Evolutionary conservation across 2,329 filamentous ascomycete species (phyloP), one percentile per base, ranked within the genome.

Genomic region (Pseudogymnoascus sp.): DNA sequence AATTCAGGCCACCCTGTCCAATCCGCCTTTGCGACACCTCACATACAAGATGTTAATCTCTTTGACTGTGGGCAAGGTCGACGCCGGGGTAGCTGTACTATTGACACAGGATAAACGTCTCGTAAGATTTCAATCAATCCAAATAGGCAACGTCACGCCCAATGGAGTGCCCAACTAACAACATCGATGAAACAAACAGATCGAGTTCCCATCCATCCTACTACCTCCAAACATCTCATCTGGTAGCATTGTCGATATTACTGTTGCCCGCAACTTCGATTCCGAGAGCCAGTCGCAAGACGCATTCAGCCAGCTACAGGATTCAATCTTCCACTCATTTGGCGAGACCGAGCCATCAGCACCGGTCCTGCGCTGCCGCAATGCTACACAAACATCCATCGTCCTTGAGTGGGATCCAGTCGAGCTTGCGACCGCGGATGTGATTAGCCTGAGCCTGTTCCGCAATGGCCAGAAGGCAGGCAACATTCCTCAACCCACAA

Each of bases 371-470:
- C 90, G 91, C 70, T 95, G 94, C 75, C 89, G 91, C 76, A 99
- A 97, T 81, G 92, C 93, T 61, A 99, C 94, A 1, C 94, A 99
- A 76, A 99, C 94, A n/a, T 95, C 90, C 28, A 88, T 97, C 50
- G 94, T 99, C 37, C 88, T 99, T 59, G 94, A 97, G 77, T 99
- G 94, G 94, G 94, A 97, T 66, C 91, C 93, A 34, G 89, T 99
- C 71, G 84, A 93, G 69, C 85, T 97, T 58, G 94, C 92, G 20
- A 97, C 93, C 4, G 91, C 94, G 65, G 91, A 94, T 72, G 82
- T 97, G 64, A 87, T 94, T 70, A 93, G 89, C 58, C 83, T 99
- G 60, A 91, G 89, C 62, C 81, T 99, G 59, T 97, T 94, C 76
- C 89, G 94, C 73, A 99, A 99, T 79, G 91, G 91, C 69, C 91